These are phyloP conservation scores for Fusarium xylarioides DNA, from an alignment of 2,329 filamentous ascomycete species.

Conservation along the genomic window DNA sequence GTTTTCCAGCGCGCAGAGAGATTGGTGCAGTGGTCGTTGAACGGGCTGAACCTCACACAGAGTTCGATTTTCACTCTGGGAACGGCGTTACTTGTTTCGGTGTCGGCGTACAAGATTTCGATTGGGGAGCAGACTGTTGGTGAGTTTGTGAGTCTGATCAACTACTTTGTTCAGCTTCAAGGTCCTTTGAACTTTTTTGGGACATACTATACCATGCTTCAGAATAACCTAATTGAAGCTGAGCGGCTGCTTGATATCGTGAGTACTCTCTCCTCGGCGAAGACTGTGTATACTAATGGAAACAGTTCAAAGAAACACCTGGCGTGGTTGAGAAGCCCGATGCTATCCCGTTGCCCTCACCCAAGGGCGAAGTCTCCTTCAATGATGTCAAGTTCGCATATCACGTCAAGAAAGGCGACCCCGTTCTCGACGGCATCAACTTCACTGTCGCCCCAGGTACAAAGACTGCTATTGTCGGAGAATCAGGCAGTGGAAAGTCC, in stretches of 20 bases:
- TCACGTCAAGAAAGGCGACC: constrained; percentile 48
- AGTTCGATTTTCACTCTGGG: constrained; percentile 71
- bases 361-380: constrained; percentile 53
- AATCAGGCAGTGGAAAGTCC: constrained; percentile 59
- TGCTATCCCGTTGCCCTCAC: constrained; percentile 45
- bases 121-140: constrained; percentile 62
- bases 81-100: constrained; percentile 66
- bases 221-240: constrained; percentile 57
- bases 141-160: constrained; percentile 65
- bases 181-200: constrained; percentile 70
- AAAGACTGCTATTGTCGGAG: constrained; percentile 57
- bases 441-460: constrained; percentile 56
- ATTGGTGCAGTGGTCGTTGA: constrained; percentile 41
- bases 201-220: constrained; percentile 57
- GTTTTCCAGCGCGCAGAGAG: constrained; percentile 56
- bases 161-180: constrained; percentile 69
- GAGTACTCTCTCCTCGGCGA: not conserved
- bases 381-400: constrained; percentile 56
- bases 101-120: constrained; percentile 70
- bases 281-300: constrained; percentile 16
- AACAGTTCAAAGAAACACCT: constrained; percentile 54
- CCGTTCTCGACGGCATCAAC: constrained; percentile 51
- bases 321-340: constrained; percentile 54
- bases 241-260: constrained; percentile 57
- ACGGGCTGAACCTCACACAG: constrained; percentile 67